phyloP scores from a whole-genome alignment of 331 rosid species.

The Malus hybrid region DNA sequence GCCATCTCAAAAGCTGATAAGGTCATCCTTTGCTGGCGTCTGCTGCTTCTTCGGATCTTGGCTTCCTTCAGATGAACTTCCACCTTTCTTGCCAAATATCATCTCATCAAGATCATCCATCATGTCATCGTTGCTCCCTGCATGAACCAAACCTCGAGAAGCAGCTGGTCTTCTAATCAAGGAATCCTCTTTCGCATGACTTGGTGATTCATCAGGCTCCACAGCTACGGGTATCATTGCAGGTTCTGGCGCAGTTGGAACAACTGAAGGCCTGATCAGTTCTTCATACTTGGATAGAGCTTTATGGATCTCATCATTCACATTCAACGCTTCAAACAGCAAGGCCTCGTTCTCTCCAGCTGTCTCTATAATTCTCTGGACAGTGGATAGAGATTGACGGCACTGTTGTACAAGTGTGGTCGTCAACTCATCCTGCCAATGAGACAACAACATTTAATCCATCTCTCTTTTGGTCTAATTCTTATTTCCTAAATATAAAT shows the following conservation, averaged over 20 bases:
- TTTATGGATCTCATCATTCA: constrained; percentile 87
- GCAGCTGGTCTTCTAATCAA: constrained; percentile 69
- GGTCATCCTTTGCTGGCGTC: constrained; percentile 73
- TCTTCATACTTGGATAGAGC: constrained; percentile 74
- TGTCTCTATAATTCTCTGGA: constrained; percentile 70
- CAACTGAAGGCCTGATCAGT: constrained; percentile 41
- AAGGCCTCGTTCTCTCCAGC: constrained; percentile 88
- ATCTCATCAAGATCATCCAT: constrained; percentile 98
- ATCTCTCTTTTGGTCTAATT: neutral
- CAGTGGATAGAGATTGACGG: constrained; percentile 55
- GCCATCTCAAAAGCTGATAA: constrained; percentile 56
- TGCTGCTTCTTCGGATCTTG: constrained; percentile 63
- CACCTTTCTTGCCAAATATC: constrained; percentile 86
- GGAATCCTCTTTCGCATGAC: constrained; percentile 47
- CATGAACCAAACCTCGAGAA: constrained; percentile 44
- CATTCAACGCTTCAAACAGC: constrained; percentile 91
- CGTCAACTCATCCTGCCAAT: constrained; percentile 87
- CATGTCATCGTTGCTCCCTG: constrained; percentile 86
- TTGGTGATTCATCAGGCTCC: constrained; percentile 89
- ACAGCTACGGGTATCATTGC: constrained; percentile 97
- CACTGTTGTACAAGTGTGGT: constrained; percentile 84
- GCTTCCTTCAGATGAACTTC: constrained; percentile 43
- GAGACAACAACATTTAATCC: neutral
- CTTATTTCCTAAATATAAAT: neutral
- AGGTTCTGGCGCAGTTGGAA: constrained; percentile 63